A percentile compares a stretch with the other conserved stretches of the same genome.
Evolutionary conservation across 75 land plant species (phyloP).

Genomic region (Sequoia sempervirens): DNA sequence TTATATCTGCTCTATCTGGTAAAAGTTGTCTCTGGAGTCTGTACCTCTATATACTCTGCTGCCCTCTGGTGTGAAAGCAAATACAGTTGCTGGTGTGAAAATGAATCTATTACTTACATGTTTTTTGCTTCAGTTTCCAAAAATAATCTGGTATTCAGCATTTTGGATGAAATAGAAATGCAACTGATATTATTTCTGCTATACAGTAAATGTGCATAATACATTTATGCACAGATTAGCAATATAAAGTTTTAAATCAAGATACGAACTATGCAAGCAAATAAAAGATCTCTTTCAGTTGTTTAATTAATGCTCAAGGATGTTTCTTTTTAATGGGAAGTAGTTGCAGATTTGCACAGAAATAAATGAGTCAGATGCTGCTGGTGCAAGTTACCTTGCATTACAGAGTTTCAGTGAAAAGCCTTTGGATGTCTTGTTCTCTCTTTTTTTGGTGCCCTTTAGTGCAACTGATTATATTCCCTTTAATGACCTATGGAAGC

Average conservation of each 20-base stretch:
- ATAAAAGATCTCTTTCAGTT: background rate
- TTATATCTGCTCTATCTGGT: background rate
- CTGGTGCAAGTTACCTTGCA: background rate
- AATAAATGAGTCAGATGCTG: background rate
- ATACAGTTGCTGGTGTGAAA: background rate
- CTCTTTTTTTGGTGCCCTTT: background rate
- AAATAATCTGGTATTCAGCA: background rate
- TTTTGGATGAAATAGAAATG: background rate
- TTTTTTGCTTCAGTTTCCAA: background rate
- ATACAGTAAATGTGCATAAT: background rate
- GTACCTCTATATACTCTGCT: background rate
- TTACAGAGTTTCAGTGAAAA: background rate
- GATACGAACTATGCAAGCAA: background rate
- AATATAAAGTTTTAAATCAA: background rate
- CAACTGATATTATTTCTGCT: background rate
- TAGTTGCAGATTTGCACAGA: background rate
- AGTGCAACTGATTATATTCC: constrained; percentile 5
- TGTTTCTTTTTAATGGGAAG: background rate
- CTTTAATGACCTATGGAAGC: constrained; percentile 1
- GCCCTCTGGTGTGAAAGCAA: background rate
- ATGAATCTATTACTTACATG: background rate
- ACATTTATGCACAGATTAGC: background rate
- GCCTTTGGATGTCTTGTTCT: background rate
- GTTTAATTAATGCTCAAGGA: background rate
- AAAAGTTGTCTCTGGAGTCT: background rate